phyloP scores from a whole-genome alignment of 78 protist species.

The Cavenderia fasciculata region DNA sequence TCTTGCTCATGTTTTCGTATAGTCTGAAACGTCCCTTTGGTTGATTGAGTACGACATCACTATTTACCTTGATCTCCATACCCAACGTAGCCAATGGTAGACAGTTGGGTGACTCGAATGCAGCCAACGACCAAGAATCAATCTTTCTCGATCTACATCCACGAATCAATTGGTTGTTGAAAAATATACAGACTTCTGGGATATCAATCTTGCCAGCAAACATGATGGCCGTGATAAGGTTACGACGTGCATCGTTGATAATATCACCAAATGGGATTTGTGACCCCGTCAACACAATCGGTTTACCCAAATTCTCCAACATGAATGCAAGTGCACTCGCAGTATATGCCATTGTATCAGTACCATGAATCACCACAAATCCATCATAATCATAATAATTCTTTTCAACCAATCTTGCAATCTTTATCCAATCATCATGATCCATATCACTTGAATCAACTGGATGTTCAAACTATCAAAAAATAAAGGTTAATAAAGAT shows the following conservation, averaged over 20 bases:
- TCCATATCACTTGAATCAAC: slow-evolving; percentile 91
- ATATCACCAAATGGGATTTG: slow-evolving; percentile 88
- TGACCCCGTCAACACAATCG: slow-evolving; percentile 94
- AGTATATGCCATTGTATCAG: slow-evolving; percentile 94
- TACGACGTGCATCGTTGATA: slow-evolving; percentile 61
- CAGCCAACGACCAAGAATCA: slow-evolving; percentile 76
- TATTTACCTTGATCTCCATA: slow-evolving; percentile 57
- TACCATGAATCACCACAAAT: slow-evolving; percentile 92
- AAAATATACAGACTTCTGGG: slow-evolving; percentile 84
- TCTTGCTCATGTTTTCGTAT: slow-evolving; percentile 28
- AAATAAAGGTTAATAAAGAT: not conserved
- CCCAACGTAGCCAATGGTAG: slow-evolving; percentile 74
- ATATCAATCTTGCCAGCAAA: slow-evolving; percentile 82
- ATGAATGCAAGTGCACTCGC: slow-evolving; percentile 93
- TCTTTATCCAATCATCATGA: slow-evolving; percentile 79
- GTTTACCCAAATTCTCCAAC: slow-evolving; percentile 91
- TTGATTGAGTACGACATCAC: slow-evolving; percentile 50
- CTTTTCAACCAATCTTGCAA: slow-evolving; percentile 80
- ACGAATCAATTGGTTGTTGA: slow-evolving; percentile 71
- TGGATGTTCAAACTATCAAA: slow-evolving; percentile 83
- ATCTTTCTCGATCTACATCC: slow-evolving; percentile 68
- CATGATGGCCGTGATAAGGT: slow-evolving; percentile 82
- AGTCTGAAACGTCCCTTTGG: slow-evolving; percentile 73
- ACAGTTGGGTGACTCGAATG: slow-evolving; percentile 77
- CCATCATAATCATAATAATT: slow-evolving; percentile 90